phyloP scores from a whole-genome alignment of 495 filamentous ascomycete genomes.

The Daldinia vernicosa region DNA sequence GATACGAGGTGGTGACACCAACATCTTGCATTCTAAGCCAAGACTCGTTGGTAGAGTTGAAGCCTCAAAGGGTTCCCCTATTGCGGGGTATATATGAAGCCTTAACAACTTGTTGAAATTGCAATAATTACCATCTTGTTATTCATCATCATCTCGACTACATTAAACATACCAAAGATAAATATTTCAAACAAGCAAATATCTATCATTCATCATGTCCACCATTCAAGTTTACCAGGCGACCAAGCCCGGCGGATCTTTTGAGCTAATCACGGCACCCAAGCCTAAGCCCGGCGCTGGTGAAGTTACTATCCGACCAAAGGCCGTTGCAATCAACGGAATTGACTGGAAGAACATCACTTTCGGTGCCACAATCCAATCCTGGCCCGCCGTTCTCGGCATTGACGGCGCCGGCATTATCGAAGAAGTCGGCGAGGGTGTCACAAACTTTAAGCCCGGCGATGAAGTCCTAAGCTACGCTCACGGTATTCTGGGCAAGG shows the following conservation, averaged over 20 bases:
- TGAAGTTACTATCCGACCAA: conserved; percentile 50
- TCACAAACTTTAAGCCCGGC: conserved; percentile 47
- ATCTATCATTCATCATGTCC: conserved; percentile 19
- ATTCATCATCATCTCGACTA: background rate
- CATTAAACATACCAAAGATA: background rate
- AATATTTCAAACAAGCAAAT: background rate
- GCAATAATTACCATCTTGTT: background rate
- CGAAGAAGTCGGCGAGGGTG: conserved; percentile 44
- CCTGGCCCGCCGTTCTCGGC: conserved; percentile 52
- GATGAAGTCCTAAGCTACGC: conserved; percentile 51
- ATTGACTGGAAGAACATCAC: conserved; percentile 52
- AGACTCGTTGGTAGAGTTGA: background rate
- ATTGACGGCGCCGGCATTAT: conserved; percentile 52
- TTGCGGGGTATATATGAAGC: conserved; percentile 3
- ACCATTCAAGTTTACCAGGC: conserved; percentile 28
- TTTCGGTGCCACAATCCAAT: conserved; percentile 44
- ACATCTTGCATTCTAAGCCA: background rate
- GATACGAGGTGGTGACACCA: background rate
- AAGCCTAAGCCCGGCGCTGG: conserved; percentile 43
- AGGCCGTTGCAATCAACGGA: conserved; percentile 51
- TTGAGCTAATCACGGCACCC: conserved; percentile 20
- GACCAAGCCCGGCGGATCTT: conserved; percentile 19
- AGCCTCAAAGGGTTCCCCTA: background rate
- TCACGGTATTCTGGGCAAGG: conserved; percentile 37
- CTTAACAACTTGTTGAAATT: background rate